phyloP scores from a whole-genome alignment of 495 filamentous ascomycete genomes.

The Amorphotheca resinae region DNA sequence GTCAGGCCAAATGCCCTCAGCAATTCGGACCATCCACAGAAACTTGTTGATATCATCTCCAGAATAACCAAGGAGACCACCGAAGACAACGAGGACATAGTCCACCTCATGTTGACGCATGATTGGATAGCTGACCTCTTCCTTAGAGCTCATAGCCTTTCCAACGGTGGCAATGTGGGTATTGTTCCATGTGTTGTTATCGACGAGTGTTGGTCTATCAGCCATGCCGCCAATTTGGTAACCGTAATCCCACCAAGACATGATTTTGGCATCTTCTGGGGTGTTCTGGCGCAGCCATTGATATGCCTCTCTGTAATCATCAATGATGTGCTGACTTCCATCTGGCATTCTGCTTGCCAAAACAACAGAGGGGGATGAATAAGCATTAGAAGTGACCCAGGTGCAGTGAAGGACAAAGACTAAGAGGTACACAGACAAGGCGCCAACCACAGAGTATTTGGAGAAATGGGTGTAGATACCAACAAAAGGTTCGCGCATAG shows the following conservation, averaged over 20 bases:
- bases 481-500: constrained; percentile 58
- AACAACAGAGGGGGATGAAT: constrained; percentile 96
- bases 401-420: constrained; percentile 96
- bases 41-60: constrained; percentile 99
- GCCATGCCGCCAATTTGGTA: constrained; percentile 99
- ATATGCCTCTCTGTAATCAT: constrained; percentile 98
- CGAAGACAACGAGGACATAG: constrained; percentile 95
- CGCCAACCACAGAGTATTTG: constrained; percentile 58
- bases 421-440: constrained; percentile 67
- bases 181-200: constrained; percentile 99
- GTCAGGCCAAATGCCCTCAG: constrained; percentile 98
- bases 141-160: constrained; percentile 95
- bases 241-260: constrained; percentile 99
- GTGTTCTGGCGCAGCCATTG: constrained; percentile 99
- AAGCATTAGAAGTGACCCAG: constrained; percentile 98
- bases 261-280: constrained; percentile 86
- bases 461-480: constrained; percentile 76
- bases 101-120: constrained; percentile 97
- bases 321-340: constrained; percentile 95
- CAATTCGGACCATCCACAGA: constrained; percentile 99
- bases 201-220: constrained; percentile 90
- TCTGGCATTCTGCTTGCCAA: constrained; percentile 85
- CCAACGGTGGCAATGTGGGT: constrained; percentile 99
- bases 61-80: constrained; percentile 93
- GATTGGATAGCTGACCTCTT: constrained; percentile 98